These are phyloP conservation scores for Lepiota subincarnata DNA, from an alignment of 768 basidiomycete species.

Conservation along the genomic window DNA sequence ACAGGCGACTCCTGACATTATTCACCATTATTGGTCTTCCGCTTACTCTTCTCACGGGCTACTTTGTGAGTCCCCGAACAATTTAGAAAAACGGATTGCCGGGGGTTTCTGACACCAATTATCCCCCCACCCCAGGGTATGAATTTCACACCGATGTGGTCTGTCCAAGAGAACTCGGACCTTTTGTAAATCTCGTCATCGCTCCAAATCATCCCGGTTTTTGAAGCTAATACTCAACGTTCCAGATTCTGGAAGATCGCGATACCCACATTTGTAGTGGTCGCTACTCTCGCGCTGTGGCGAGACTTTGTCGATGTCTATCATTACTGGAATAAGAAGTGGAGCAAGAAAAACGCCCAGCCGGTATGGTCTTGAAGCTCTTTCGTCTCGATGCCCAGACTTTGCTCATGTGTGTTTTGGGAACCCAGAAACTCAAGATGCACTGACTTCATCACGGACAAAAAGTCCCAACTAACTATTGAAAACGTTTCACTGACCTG, in stretches of 20 bases:
- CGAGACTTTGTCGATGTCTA: constrained; percentile 43
- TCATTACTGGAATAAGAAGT: constrained; percentile 44
- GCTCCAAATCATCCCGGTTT: not conserved
- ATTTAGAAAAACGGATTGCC: not conserved
- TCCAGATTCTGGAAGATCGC: constrained; percentile 65
- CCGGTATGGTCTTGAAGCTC: constrained; percentile 15
- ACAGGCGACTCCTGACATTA: constrained; percentile 60
- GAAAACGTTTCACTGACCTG: too few species aligned
- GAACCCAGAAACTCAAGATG: constrained; percentile 1
- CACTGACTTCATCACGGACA: not conserved
- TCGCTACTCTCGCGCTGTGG: constrained; percentile 50
- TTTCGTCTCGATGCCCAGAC: not conserved
- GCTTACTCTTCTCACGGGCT: constrained; percentile 65
- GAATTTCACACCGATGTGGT: constrained; percentile 57
- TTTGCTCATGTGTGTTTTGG: not conserved
- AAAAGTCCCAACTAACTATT: too few species aligned
- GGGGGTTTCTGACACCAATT: not conserved
- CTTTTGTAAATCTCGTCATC: constrained; percentile 33
- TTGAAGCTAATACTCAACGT: not conserved
- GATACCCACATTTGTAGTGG: constrained; percentile 51
- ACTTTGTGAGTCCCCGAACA: constrained; percentile 38
- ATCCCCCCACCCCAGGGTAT: constrained; percentile 47
- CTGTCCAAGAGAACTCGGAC: constrained; percentile 42
- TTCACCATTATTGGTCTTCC: constrained; percentile 71
- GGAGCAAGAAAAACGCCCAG: constrained; percentile 25